Percentiles rank a stretch among this genome's conserved stretches.
phyloP scores from a whole-genome alignment of 192 early-diverging fungal species.

The Mortierella hygrophila region DNA sequence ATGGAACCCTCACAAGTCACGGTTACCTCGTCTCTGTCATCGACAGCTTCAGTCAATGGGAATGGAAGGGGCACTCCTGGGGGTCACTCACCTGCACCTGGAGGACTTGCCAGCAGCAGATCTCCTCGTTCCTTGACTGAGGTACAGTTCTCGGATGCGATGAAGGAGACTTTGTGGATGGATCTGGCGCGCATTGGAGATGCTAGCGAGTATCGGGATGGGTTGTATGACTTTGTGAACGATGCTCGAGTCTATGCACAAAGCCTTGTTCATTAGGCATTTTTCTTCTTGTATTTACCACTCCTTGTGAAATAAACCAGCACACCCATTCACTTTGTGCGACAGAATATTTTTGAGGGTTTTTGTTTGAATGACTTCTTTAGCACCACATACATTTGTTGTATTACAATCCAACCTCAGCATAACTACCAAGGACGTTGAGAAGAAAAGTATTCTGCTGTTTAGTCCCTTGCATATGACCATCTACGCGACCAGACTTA shows the following conservation, averaged over 20 bases:
- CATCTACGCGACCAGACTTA: too few species aligned
- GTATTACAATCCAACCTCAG: too few species aligned
- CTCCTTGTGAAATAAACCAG: not conserved
- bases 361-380: too few species aligned
- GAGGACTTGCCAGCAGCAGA: not conserved
- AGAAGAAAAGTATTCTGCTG: too few species aligned
- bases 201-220: conserved; percentile 33
- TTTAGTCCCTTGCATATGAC: too few species aligned
- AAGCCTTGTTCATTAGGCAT: conserved; percentile 5
- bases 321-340: not conserved
- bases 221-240: conserved; percentile 48
- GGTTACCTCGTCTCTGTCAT: not conserved
- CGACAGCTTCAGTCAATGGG: not conserved
- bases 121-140: not conserved
- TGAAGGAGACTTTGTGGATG: conserved; percentile 39
- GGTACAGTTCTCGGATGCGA: conserved; percentile 22
- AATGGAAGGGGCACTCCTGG: not conserved
- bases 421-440: too few species aligned
- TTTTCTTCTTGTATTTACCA: not conserved
- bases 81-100: conserved; percentile 2
- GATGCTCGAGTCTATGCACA: conserved; percentile 53
- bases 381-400: too few species aligned
- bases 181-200: conserved; percentile 32
- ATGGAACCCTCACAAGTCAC: conserved; percentile 32
- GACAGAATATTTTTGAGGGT: too few species aligned